Conservation (phyloP, 345 rosid species). For the Hibiscus tridactylites region DNA sequence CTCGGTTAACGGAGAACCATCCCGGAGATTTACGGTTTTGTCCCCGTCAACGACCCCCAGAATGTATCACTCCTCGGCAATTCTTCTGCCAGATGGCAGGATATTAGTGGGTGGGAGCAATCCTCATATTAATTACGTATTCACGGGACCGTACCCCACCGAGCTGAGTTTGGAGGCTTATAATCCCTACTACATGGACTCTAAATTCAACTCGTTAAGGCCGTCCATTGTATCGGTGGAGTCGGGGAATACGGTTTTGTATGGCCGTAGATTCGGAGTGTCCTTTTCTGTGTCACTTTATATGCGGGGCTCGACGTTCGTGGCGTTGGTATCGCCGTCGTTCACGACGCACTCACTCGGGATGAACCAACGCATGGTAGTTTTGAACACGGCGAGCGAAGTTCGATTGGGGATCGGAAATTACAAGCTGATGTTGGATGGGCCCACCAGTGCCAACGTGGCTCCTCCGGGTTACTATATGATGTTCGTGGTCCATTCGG, state of each 20-base stretch:
- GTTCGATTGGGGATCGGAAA: slow-evolving; percentile 11
- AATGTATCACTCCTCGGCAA: slow-evolving; percentile 76
- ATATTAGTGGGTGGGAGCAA: slow-evolving; percentile 85
- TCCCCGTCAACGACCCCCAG: slow-evolving; percentile 42
- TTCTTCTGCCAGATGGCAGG: slow-evolving; percentile 66
- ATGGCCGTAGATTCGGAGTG: slow-evolving; percentile 28
- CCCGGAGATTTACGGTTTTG: slow-evolving; percentile 46
- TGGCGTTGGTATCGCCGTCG: slow-evolving; percentile 38
- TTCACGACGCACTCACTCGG: slow-evolving; percentile 50
- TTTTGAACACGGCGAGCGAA: slow-evolving; percentile 18
- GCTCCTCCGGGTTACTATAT: slow-evolving; percentile 58
- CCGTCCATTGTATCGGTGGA: slow-evolving; percentile 58
- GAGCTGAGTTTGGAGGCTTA: slow-evolving; percentile 78
- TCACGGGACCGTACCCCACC: slow-evolving; percentile 60
- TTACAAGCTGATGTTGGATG: slow-evolving; percentile 28
- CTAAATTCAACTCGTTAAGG: slow-evolving; percentile 26
- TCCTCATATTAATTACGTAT: slow-evolving; percentile 60
- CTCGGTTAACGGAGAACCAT: slow-evolving; percentile 35
- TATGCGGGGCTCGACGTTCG: slow-evolving; percentile 9
- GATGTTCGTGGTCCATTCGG: slow-evolving; percentile 46
- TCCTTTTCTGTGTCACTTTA: slow-evolving; percentile 28
- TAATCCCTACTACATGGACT: slow-evolving; percentile 53
- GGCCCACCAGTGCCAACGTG: slow-evolving; percentile 28
- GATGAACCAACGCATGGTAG: slow-evolving; percentile 54
- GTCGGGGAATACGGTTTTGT: slow-evolving; percentile 28